Base-by-base conservation (phyloP, 345 rosid genomes). In the Combretum micranthum region DNA sequence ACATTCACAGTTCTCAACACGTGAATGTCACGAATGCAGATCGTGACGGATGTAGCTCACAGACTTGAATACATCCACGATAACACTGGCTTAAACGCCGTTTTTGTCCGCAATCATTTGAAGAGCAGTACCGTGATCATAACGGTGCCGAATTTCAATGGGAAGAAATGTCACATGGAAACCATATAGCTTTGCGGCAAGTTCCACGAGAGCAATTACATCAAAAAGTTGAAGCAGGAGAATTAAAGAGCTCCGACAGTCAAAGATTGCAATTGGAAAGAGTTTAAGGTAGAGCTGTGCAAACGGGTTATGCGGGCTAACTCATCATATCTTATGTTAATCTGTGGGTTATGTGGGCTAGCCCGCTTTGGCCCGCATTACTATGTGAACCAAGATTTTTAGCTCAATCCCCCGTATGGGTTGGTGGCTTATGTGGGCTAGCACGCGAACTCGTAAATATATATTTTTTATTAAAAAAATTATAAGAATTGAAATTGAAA, bases 31-130 rank as follows among this genome's bases (percentile, higher is more conserved):
- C 45, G 95, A 59, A 88, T 88, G 70, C 95, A 81, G 75, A 74
- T 92, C 55, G 92, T 86, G 0, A 73, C 96, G 1, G 95, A 88
- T 64, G 68, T 92, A 49, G 95, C 98, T 22, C 81, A 84, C 53
- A 83, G 90, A 13, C 88, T 92, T 14, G 96, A 92, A 62, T 92
- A 92, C 64, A 76, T 92, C 65, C 98, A 92, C 74, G 75, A 83
- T 55, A 80, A 75, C 15, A 88, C 0, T n/a, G 96, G 95, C 0
- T 57, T 88, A n/a, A 83, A 77, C 64, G 55, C 81, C 37, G 80
- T 61, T 15, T 67, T 88, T 1, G 90, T 86, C 6, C 98, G 88
- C 44, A 88, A 88, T 49, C 95, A 72, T 54, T 73, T 92, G 63
- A 83, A 77, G 44, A 88, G 90, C 73, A 79, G 82, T 12, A 80